Percentiles rank a stretch among this genome's conserved stretches.
phyloP scores from a whole-genome alignment of 2,329 filamentous ascomycete genomes.

The Aspergillus ibericus region DNA sequence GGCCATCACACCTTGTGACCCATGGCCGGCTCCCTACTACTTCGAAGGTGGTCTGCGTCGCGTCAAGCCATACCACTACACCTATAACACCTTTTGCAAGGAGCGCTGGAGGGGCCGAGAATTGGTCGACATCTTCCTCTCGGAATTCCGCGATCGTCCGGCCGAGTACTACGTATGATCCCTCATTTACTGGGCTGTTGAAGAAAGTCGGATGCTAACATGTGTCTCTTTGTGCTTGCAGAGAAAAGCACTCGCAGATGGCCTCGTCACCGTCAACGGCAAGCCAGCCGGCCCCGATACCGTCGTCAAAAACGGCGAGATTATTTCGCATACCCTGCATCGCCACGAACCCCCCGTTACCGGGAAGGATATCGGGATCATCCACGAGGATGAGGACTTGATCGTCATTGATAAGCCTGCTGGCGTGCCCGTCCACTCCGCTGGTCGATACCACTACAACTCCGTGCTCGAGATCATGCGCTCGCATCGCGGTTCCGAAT shows the following conservation, averaged over 20 bases:
- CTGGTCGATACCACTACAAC: conserved; percentile 94
- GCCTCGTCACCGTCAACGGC: conserved; percentile 78
- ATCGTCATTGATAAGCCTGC: conserved; percentile 97
- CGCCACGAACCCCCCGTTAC: conserved; percentile 94
- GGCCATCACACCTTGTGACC: conserved; percentile 39
- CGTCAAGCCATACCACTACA: conserved; percentile 84
- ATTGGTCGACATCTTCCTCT: conserved; percentile 82
- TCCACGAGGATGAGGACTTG: conserved; percentile 90
- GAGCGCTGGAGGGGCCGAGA: conserved; percentile 82
- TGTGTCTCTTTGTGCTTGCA: conserved; percentile 27
- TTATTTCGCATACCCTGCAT: conserved; percentile 90
- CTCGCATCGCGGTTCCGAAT: conserved; percentile 63
- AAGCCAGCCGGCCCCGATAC: conserved; percentile 67
- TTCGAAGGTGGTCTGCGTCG: conserved; percentile 80
- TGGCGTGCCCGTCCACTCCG: conserved; percentile 91
- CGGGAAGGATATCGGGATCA: conserved; percentile 71
- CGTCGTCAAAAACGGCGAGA: conserved; percentile 80
- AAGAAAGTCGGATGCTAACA: conserved; percentile 1
- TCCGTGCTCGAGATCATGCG: conserved; percentile 92
- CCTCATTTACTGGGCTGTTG: background rate
- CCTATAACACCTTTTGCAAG: conserved; percentile 94
- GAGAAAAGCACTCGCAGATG: conserved; percentile 74
- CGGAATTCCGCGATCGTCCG: conserved; percentile 88
- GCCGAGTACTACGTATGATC: conserved; percentile 75
- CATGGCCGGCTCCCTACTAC: conserved; percentile 72